Conservation (phyloP, 1,284 basidiomycete species). For the Trichosporon sp. region DNA sequence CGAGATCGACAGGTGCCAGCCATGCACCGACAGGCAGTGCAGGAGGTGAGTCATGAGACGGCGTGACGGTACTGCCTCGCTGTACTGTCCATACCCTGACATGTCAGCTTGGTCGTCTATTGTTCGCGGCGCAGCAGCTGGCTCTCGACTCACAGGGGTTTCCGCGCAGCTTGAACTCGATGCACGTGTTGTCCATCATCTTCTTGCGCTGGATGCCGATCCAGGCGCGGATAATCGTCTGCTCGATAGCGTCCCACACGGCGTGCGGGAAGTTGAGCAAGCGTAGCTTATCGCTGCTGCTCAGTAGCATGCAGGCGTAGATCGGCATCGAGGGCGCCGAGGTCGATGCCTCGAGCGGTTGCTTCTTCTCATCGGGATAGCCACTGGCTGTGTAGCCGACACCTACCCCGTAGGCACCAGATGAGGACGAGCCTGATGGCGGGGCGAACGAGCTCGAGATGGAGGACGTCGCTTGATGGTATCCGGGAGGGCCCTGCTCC, state of each 20-base stretch:
- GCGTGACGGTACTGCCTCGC: slow-evolving; percentile 43
- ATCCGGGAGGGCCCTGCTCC: not conserved
- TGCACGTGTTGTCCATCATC: slow-evolving; percentile 27
- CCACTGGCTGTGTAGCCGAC: not conserved
- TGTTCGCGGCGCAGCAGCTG: not conserved
- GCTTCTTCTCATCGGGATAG: slow-evolving; percentile 13
- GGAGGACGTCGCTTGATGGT: not conserved
- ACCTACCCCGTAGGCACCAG: not conserved
- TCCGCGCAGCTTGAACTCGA: slow-evolving; percentile 48
- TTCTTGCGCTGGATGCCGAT: slow-evolving; percentile 39
- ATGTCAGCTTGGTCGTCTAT: not conserved
- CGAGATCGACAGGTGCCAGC: slow-evolving; percentile 45
- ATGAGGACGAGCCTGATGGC: not conserved
- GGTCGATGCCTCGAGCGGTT: not conserved
- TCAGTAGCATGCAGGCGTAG: slow-evolving; percentile 18
- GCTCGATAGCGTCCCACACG: not conserved
- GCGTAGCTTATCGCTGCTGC: slow-evolving; percentile 22
- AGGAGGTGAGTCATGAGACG: slow-evolving; percentile 47
- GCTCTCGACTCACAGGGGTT: slow-evolving; percentile 41
- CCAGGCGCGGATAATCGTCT: slow-evolving; percentile 33
- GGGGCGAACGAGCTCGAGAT: not conserved
- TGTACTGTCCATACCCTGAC: slow-evolving; percentile 43
- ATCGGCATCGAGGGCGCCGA: not conserved
- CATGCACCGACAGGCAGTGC: slow-evolving; percentile 33
- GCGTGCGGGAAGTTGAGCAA: slow-evolving; percentile 22